Evolutionary conservation across 495 filamentous ascomycete genomes (phyloP).

Genomic region (Talaromyces borbonicus): DNA sequence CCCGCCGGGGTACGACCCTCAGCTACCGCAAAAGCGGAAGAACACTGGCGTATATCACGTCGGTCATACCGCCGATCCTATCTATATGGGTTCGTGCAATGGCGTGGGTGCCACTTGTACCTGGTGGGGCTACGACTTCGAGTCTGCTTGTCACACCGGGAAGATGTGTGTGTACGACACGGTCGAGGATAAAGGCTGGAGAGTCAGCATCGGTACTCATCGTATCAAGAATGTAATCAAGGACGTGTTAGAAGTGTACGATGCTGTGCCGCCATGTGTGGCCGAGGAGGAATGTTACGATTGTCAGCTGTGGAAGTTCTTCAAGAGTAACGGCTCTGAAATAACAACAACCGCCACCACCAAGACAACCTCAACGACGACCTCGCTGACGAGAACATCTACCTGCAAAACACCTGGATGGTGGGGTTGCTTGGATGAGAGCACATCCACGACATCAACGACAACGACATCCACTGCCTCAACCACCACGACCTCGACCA

Average conservation of each 20-base stretch:
- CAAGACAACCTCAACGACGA: constrained; percentile 36
- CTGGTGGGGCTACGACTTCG: constrained; percentile 88
- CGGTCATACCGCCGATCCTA: constrained; percentile 89
- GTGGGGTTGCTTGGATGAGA: constrained; percentile 50
- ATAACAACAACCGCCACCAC: constrained; percentile 52
- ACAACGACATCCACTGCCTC: constrained; percentile 45
- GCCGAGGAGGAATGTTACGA: constrained; percentile 71
- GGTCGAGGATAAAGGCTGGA: constrained; percentile 80
- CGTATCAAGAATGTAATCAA: constrained; percentile 75
- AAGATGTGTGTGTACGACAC: constrained; percentile 84
- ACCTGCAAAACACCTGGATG: constrained; percentile 83
- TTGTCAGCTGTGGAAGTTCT: constrained; percentile 90
- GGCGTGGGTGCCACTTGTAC: constrained; percentile 79
- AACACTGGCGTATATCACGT: constrained; percentile 84
- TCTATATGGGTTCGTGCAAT: constrained; percentile 92
- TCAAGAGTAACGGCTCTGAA: constrained; percentile 77
- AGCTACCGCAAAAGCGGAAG: constrained; percentile 55
- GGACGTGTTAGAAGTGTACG: constrained; percentile 76
- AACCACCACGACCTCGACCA: constrained; percentile 46
- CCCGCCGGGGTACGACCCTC: constrained; percentile 66
- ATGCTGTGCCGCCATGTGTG: constrained; percentile 65
- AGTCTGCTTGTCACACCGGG: constrained; percentile 83
- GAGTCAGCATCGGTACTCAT: constrained; percentile 76
- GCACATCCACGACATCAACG: constrained; percentile 46
- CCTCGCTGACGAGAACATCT: constrained; percentile 56